Evolutionary conservation across 148 eudicot species (phyloP), one percentile per base, ranked within the genome.

Genomic region (Gaultheria prostrata): DNA sequence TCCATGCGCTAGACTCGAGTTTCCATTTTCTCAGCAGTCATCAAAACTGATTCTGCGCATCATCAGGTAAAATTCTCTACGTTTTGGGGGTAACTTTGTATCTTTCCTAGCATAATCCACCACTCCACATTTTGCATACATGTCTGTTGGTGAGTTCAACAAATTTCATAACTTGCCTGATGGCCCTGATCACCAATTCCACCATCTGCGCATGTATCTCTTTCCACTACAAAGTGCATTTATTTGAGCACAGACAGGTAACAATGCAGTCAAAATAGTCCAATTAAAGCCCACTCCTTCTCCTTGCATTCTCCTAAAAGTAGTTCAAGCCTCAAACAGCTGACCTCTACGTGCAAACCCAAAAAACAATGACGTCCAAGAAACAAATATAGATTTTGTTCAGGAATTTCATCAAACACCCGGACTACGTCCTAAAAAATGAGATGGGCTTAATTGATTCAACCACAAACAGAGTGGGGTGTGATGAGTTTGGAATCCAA

Each of bases 71-170:
- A n/a, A n/a, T n/a, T n/a, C n/a, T n/a, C n/a, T n/a, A n/a, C n/a
- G n/a, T n/a, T n/a, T n/a, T n/a, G n/a, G n/a, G n/a, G n/a, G n/a
- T n/a, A n/a, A n/a, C n/a, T n/a, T n/a, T n/a, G n/a, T n/a, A n/a
- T n/a, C 80, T 80, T 73, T 82, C 83, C 75, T 77, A 76, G 86
- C 80, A 57, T 84, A 86, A 80, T 79, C 87, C 80, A 82, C 71
- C 53, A 18, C 83, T 73, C 90, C 92, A 75, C 90, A 85, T 85
- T 88, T 90, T 3, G 89, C 89, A 78, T 90, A 86, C 90, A 86
- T 90, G 79, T 90, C 90, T 85, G 83, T 30, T 24, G 86, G 87
- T 7, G 90, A 83, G 85, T 88, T 90, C 48, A 88, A 71, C 76
- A 88, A 86, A 46, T 83, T 43, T n/a, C 17, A 84, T 73, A 70